Evolutionary conservation across 208 protist genomes (phyloP), one percentile per base, ranked within the genome.

Genomic region (Crithidia expoeki): DNA sequence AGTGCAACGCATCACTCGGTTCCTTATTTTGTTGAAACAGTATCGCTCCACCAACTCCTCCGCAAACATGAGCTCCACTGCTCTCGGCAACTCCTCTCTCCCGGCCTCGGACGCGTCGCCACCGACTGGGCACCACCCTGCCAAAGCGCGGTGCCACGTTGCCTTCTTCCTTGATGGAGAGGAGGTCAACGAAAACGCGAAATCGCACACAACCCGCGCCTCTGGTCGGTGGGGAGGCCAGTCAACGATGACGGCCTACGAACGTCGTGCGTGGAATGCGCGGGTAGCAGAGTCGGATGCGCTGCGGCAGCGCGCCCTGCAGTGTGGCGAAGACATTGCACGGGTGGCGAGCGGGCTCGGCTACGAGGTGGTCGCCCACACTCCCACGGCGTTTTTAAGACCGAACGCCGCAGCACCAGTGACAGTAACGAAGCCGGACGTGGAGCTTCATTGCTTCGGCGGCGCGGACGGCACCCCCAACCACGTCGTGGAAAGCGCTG

Each of bases 291-390:
- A 87, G 32, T 47, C 70, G 40, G 81, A 70, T 19, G 70, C 81
- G 2, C 62, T 87, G n/a, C 78, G 74, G 36, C 78, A 84, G 66
- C 68, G 81, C 10, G 78, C 81, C 10, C 55, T 72, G 46, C 72
- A 76, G 47, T 75, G 72, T 28, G 69, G 64, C n/a, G 71, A 70
- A 14, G 74, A 84, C 47, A 61, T 87, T 17, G 68, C 75, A 3
- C 66, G 70, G 10, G 60, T 84, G 53, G 81, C 81, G 47, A 83
- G 76, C 46, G 78, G 63, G 5, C 72, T 87, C 17, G 81, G 81
- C 49, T 81, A 78, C 57, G 74, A 83, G 76, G 81, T 87, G 50
- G 81, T 86, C 17, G 34, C 70, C 2, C 78, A 72, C 28, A 63
- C 71, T 0, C 74, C 73, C 19, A 66, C 57, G 0, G 72, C 53